Percentiles rank a stretch among this genome's conserved stretches.
These are phyloP conservation scores for Tolypocladium sp. DNA, from an alignment of 2,329 filamentous ascomycete species.

Conservation along the genomic window DNA sequence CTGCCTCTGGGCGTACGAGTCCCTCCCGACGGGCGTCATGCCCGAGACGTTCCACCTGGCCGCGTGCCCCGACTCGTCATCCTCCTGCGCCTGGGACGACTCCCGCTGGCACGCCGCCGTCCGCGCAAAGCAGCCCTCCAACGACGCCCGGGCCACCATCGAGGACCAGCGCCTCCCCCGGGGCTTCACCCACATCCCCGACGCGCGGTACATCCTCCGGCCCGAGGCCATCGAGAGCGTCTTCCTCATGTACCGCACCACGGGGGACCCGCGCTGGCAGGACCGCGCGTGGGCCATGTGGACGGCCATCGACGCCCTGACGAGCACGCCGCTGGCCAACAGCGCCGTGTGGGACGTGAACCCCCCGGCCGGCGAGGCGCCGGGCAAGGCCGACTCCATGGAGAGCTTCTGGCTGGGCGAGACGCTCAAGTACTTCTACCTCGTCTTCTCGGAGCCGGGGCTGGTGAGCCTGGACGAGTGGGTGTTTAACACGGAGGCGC, in stretches of 20 bases:
- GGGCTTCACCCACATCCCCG: constrained; percentile 53
- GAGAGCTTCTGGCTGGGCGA: constrained; percentile 64
- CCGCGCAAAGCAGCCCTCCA: no score
- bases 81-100: constrained; percentile 26
- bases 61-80: constrained; percentile 22
- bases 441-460: constrained; percentile 58
- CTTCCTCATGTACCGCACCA: constrained; percentile 44
- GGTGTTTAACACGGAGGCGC: constrained; percentile 50
- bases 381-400: constrained; percentile 59
- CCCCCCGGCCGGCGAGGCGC: no score
- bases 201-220: constrained; percentile 41
- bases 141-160: constrained; percentile 17
- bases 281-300: constrained; percentile 48
- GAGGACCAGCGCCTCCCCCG: constrained; percentile 26
- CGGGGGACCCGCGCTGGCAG: constrained; percentile 31
- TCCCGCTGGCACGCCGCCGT: no score
- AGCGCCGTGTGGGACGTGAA: constrained; percentile 38
- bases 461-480: constrained; percentile 59
- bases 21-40: constrained; percentile 44
- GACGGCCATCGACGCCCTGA: constrained; percentile 33
- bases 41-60: constrained; percentile 38
- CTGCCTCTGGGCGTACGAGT: constrained; percentile 48
- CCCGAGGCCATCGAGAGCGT: constrained; percentile 45
- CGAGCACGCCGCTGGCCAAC: constrained; percentile 37
- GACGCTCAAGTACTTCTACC: constrained; percentile 68